Evolutionary conservation across 164 flowering plant genomes (phyloP).

Genomic region (Malania oleifera): DNA sequence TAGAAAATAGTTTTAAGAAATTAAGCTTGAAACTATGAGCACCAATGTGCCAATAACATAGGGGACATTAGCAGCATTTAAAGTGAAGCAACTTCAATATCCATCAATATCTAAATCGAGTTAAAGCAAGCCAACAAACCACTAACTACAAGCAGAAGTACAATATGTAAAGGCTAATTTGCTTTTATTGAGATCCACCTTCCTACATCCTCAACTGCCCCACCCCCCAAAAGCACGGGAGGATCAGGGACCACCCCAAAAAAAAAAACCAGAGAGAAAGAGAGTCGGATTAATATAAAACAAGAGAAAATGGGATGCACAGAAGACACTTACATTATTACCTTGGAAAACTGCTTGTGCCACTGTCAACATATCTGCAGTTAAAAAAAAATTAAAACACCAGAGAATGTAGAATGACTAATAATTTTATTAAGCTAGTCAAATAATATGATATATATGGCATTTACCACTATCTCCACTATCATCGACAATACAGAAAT

Average conservation of each 20-base stretch:
- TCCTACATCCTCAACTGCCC: not conserved
- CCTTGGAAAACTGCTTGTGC: constrained; percentile 55
- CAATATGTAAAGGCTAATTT: not conserved
- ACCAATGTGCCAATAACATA: not conserved
- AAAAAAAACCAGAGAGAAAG: not conserved
- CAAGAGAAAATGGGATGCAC: not conserved
- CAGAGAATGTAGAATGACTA: not conserved
- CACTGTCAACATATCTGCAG: constrained; percentile 81
- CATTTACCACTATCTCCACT: too few relatives aligned
- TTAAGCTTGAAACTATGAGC: not conserved
- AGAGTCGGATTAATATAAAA: not conserved
- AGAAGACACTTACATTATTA: constrained; percentile 64
- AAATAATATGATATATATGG: too few relatives aligned
- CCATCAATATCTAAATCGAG: not conserved
- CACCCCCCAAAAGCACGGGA: too few relatives aligned
- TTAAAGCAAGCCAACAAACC: not conserved
- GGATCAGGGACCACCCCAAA: too few relatives aligned
- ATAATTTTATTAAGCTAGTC: not conserved
- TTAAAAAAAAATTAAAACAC: not conserved
- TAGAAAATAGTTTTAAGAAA: not conserved
- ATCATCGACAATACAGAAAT: too few relatives aligned
- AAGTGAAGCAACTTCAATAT: not conserved
- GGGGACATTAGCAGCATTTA: not conserved
- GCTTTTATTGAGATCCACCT: not conserved
- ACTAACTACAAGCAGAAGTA: not conserved